Conservation (phyloP, 2,329 filamentous ascomycete genomes). For the Eurotiales sp. region DNA sequence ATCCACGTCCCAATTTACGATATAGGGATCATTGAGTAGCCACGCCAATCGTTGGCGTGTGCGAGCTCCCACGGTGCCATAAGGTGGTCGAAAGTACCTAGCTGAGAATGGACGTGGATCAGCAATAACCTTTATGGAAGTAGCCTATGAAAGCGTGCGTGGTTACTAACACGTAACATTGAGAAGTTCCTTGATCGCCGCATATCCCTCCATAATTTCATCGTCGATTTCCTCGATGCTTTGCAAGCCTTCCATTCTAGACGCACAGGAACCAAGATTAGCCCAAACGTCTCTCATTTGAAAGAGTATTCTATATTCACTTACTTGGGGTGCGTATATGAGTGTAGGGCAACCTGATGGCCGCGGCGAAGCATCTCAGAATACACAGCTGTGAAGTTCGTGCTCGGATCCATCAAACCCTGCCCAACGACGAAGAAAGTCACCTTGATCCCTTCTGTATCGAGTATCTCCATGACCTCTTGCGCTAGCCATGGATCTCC, state of each 20-base stretch:
- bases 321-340: slow-evolving; percentile 63
- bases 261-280: not conserved
- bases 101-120: slow-evolving; percentile 21
- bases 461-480: slow-evolving; percentile 59
- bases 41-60: slow-evolving; percentile 61
- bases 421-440: slow-evolving; percentile 69
- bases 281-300: no score
- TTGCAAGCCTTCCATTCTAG: slow-evolving; percentile 36
- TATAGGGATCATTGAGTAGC: slow-evolving; percentile 50
- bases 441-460: slow-evolving; percentile 59
- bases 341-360: slow-evolving; percentile 67
- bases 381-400: slow-evolving; percentile 63
- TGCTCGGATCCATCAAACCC: slow-evolving; percentile 55
- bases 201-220: slow-evolving; percentile 33
- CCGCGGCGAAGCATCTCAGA: slow-evolving; percentile 58
- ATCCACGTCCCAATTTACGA: slow-evolving; percentile 67
- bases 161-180: slow-evolving; percentile 31
- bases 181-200: slow-evolving; percentile 28
- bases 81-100: slow-evolving; percentile 66
- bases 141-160: not conserved
- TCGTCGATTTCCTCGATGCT: slow-evolving; percentile 32
- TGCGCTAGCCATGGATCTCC: slow-evolving; percentile 58
- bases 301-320: slow-evolving; percentile 16
- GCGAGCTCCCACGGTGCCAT: slow-evolving; percentile 64
- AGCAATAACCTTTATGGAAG: slow-evolving; percentile 45